These are phyloP conservation scores for Theobroma cacao DNA, from an alignment of 345 rosid genomes.

Conservation along the genomic window DNA sequence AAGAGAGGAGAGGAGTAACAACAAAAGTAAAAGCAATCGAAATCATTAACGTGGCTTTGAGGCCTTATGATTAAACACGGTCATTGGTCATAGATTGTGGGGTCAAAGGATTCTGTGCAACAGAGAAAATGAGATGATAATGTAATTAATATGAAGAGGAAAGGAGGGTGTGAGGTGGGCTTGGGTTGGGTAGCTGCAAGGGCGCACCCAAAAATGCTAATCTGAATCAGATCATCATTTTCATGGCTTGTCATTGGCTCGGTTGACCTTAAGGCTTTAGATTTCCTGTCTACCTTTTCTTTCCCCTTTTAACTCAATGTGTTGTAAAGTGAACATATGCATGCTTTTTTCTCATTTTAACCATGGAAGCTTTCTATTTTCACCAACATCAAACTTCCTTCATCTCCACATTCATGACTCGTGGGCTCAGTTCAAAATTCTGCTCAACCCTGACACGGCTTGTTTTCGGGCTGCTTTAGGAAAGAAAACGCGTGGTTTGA, in stretches of 20 bases:
- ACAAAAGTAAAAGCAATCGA: not conserved
- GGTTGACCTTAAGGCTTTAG: slow-evolving; percentile 8
- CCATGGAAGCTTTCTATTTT: no score
- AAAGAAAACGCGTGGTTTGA: not conserved
- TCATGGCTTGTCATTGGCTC: slow-evolving; percentile 33
- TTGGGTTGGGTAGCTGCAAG: slow-evolving; percentile 24
- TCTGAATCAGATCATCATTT: slow-evolving; percentile 59
- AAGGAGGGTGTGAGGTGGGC: slow-evolving; percentile 3
- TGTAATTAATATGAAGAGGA: slow-evolving; percentile 13
- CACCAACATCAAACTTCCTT: no score
- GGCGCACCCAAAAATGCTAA: slow-evolving; percentile 50
- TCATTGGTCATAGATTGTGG: slow-evolving; percentile 2
- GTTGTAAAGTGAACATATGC: no score
- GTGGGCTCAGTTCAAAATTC: not conserved
- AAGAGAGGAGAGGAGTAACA: not conserved
- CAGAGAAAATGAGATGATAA: slow-evolving; percentile 14
- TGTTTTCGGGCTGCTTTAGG: not conserved
- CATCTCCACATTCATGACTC: not conserved
- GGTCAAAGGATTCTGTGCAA: not conserved
- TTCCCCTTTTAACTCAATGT: not conserved
- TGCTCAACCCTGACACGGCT: not conserved
- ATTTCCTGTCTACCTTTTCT: slow-evolving; percentile 14
- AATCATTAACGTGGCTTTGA: not conserved
- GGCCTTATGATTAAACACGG: not conserved
- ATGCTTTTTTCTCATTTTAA: no score